These are phyloP conservation scores for Nicotiana obtusifolia DNA, from an alignment of 257 asterid species.

Conservation along the genomic window DNA sequence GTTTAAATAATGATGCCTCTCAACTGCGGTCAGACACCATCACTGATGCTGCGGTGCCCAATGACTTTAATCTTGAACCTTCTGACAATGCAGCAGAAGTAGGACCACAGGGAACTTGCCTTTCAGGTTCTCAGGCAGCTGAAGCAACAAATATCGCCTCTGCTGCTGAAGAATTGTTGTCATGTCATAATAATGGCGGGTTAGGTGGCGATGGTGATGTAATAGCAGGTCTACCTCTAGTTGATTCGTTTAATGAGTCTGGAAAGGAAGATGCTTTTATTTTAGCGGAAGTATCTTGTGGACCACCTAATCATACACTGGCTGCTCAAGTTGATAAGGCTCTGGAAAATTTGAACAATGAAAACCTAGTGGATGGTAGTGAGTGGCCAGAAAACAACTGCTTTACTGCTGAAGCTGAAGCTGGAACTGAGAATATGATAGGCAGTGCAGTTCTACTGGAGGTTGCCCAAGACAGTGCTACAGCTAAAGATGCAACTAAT, in stretches of 20 bases:
- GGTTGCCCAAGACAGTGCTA: constrained; percentile 23
- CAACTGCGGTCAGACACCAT: constrained; percentile 18
- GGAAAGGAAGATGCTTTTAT: constrained; percentile 24
- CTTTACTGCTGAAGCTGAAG: constrained; percentile 20
- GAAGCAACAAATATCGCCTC: constrained; percentile 13
- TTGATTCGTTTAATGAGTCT: constrained; percentile 19
- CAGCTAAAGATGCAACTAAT: constrained; percentile 28
- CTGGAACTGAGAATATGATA: constrained; percentile 28
- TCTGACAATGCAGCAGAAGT: constrained; percentile 27
- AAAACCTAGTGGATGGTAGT: constrained; percentile 20
- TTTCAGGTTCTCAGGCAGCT: constrained; percentile 20
- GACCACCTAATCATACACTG: constrained; percentile 25
- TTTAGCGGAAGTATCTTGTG: constrained; percentile 19
- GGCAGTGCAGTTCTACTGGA: constrained; percentile 26
- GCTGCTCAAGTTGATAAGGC: constrained; percentile 26
- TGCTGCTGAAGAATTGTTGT: constrained; percentile 9
- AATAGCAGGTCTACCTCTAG: constrained; percentile 17
- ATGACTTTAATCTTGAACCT: constrained; percentile 22
- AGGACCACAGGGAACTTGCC: constrained; percentile 20
- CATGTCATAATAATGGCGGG: constrained; percentile 17
- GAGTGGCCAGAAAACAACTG: constrained; percentile 25
- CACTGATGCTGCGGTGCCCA: constrained; percentile 17
- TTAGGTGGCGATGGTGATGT: constrained; percentile 19
- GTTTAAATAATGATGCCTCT: constrained; percentile 14
- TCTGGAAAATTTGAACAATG: constrained; percentile 24